phyloP scores from a whole-genome alignment of 208 protist species.

The Wallacemonas rigidus region DNA sequence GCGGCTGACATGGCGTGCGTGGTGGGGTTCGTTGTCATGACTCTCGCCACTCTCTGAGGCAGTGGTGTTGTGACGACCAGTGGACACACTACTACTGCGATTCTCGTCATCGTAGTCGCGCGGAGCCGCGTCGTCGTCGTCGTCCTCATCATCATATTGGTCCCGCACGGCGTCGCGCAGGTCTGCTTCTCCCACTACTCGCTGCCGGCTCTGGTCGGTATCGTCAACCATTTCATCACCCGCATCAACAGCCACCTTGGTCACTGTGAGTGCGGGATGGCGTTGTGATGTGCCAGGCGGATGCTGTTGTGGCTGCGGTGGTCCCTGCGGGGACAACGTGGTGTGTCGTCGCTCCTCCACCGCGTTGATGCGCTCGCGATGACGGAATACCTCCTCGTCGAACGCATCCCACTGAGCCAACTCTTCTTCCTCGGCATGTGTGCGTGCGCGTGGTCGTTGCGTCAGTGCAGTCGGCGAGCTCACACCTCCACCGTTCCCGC shows the following conservation, averaged over 20 bases:
- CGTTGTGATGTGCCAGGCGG: too few relatives aligned
- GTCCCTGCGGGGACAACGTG: not conserved
- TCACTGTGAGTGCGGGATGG: too few relatives aligned
- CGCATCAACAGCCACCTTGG: too few relatives aligned
- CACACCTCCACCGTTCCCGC: conserved; percentile 1
- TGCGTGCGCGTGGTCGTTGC: not conserved
- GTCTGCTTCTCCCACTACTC: not conserved
- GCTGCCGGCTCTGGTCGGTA: too few relatives aligned
- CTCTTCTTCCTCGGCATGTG: conserved; percentile 18
- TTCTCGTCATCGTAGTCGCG: conserved; percentile 8
- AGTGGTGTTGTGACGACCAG: not conserved
- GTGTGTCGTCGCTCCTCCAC: not conserved
- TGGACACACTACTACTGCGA: not conserved
- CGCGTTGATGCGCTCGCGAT: not conserved
- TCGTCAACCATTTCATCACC: too few relatives aligned
- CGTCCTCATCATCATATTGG: conserved; percentile 7
- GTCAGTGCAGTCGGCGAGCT: not conserved
- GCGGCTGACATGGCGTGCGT: too few relatives aligned
- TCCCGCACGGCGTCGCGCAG: not conserved
- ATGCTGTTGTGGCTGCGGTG: not conserved
- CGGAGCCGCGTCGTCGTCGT: not conserved
- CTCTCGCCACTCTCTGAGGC: not conserved
- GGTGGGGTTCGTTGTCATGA: too few relatives aligned
- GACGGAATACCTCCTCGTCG: conserved; percentile 18
- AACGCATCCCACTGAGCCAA: conserved; percentile 20